Evolutionary conservation across 371 early-diverging fungal genomes (phyloP).

Genomic region (Choanephora cucurbitarum): DNA sequence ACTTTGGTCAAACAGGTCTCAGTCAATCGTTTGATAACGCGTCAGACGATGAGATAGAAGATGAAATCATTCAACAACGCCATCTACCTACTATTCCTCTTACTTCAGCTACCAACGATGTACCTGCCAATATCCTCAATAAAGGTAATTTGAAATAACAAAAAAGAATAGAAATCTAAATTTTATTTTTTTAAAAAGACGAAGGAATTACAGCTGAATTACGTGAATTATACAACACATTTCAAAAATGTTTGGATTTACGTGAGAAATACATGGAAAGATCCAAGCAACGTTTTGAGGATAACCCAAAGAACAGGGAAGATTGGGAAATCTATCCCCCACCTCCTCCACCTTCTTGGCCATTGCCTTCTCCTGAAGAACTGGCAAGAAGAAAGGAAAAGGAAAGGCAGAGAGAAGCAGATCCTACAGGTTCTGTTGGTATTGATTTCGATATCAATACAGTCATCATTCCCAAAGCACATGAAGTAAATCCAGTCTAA

Average conservation of each 20-base stretch:
- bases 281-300: conserved; percentile 75
- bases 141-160: too few species aligned
- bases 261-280: conserved; percentile 85
- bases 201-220: conserved; percentile 59
- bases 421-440: conserved; percentile 52
- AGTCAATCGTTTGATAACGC: background rate
- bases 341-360: conserved; percentile 81
- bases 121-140: background rate
- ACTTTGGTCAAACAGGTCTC: background rate
- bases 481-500: background rate
- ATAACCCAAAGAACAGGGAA: conserved; percentile 83
- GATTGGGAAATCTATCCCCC: conserved; percentile 92
- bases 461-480: conserved; percentile 63
- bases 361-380: conserved; percentile 51
- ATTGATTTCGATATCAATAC: conserved; percentile 67
- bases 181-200: conserved; percentile 18
- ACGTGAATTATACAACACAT: conserved; percentile 46
- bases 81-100: background rate
- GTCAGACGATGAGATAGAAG: background rate
- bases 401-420: conserved; percentile 51
- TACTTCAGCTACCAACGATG: background rate
- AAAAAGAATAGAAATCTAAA: background rate
- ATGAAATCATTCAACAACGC: background rate
- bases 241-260: conserved; percentile 76
- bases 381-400: conserved; percentile 39